Base-by-base conservation (phyloP, 192 early-diverging fungal genomes). In the Backusella tuberculispora region DNA sequence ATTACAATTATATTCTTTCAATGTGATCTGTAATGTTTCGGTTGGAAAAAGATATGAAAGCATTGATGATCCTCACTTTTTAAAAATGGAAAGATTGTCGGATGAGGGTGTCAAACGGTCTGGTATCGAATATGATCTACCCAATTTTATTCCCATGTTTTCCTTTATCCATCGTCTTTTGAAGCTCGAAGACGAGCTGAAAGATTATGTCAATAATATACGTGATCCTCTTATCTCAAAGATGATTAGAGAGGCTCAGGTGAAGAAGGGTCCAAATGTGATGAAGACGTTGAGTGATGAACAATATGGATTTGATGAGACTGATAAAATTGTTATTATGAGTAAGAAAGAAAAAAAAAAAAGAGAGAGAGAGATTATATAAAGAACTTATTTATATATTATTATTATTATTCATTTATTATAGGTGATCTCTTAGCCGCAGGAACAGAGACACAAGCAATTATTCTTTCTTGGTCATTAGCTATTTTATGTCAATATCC, bases 401-500 rank as follows among this genome's bases (percentile, higher is more conserved):
- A n/a, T 48, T 17, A n/a, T 48, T 17, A 19, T 38, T 53, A 19
- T 42, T 15, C 13, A 72, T 42, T 24, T 42, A 42, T 26, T 43
- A 37, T 72, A 72, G 70, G 40, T 12, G 70, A 72, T 24, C 46
- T 72, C 6, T 10, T 72, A 37, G 34, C 21, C n/a, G 70, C 48
- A 5, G 70, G 70, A 43, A 43, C 21, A 26, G 72, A 74, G 17
- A 74, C 56, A 7, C 37, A 19, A 14, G 38, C 60, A 41, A 63
- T 41, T 12, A 65, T 69, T 19, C 46, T 79, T 9, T 41, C 64
- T 29, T 79, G 78, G 78, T 15, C 40, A 7, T 1, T 76, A 15
- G 75, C 68, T 8, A 53, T 69, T 42, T 8, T 79, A 15, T 65
- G 67, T 14, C 74, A 69, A 38, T 38, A 79, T 24, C 78, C 78